These are phyloP conservation scores for Diplosphaera chodatii DNA, from an alignment of 139 green algal genomes.

Conservation along the genomic window DNA sequence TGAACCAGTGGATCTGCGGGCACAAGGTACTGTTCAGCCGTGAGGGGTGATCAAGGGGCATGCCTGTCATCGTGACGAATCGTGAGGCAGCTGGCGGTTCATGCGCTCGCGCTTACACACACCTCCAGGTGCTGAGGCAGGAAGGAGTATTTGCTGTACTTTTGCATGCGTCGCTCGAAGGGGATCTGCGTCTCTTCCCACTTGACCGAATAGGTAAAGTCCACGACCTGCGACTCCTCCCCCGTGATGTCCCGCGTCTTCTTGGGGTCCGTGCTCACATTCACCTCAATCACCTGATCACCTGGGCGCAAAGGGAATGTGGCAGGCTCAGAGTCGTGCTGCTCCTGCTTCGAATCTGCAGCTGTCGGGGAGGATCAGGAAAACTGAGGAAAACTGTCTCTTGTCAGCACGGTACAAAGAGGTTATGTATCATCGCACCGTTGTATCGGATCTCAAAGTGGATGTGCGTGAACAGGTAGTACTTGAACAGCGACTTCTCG, in stretches of 20 bases:
- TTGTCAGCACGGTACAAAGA: too few relatives aligned
- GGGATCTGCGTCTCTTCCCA: constrained; percentile 67
- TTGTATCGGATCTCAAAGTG: constrained; percentile 93
- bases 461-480: constrained; percentile 90
- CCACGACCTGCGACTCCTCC: constrained; percentile 10
- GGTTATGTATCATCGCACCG: too few relatives aligned
- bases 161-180: constrained; percentile 82
- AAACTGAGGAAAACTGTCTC: too few relatives aligned
- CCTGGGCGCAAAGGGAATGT: too few relatives aligned
- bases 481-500: constrained; percentile 32
- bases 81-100: too few relatives aligned
- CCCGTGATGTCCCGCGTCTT: constrained; percentile 75
- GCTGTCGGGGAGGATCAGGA: too few relatives aligned
- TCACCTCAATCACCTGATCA: constrained; percentile 75
- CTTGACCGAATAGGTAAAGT: constrained; percentile 82
- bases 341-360: too few relatives aligned
- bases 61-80: too few relatives aligned
- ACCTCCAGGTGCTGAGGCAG: constrained; percentile 91
- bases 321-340: too few relatives aligned
- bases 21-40: too few relatives aligned
- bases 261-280: constrained; percentile 29
- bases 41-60: too few relatives aligned
- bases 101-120: too few relatives aligned
- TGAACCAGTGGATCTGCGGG: constrained; percentile 97
- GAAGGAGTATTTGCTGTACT: constrained; percentile 85